Evolutionary conservation across 805 yeast species (phyloP).

Genomic region (Pichia cephalocereana): DNA sequence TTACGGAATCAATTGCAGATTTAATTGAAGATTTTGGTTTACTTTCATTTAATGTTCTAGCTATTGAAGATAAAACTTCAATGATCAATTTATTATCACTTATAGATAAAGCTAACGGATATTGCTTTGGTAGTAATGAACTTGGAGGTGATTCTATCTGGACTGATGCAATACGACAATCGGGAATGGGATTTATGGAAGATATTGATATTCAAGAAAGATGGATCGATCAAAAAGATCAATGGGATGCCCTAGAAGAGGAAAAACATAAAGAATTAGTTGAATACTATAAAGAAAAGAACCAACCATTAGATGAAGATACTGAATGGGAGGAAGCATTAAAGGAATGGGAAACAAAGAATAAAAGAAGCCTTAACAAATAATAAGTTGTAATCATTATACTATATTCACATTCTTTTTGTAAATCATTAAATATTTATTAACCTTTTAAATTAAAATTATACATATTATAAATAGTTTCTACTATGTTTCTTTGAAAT

Average conservation of each 20-base stretch:
- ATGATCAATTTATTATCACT: constrained; percentile 76
- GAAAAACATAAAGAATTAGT: constrained; percentile 34
- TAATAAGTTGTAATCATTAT: not conserved
- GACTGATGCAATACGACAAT: constrained; percentile 88
- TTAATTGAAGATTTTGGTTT: constrained; percentile 79
- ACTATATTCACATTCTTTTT: not conserved
- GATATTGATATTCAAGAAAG: constrained; percentile 82
- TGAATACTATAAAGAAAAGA: constrained; percentile 24
- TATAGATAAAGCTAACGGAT: constrained; percentile 90
- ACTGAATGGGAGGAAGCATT: constrained; percentile 66
- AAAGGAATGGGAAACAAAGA: constrained; percentile 43
- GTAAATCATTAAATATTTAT: too few relatives aligned
- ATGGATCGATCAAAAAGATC: constrained; percentile 82
- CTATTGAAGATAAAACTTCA: constrained; percentile 84
- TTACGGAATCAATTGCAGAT: constrained; percentile 74
- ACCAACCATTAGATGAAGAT: constrained; percentile 43
- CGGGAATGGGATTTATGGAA: constrained; percentile 43
- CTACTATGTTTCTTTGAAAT: not conserved
- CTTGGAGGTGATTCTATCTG: constrained; percentile 95
- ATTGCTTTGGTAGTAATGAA: constrained; percentile 85
- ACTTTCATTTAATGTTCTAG: constrained; percentile 79
- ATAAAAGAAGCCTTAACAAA: constrained; percentile 10
- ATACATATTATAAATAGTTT: not conserved
- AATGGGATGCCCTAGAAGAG: constrained; percentile 58
- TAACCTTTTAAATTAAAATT: too few relatives aligned